Conservation (phyloP, 164 flowering plant genomes). For the Magnolia sinica region DNA sequence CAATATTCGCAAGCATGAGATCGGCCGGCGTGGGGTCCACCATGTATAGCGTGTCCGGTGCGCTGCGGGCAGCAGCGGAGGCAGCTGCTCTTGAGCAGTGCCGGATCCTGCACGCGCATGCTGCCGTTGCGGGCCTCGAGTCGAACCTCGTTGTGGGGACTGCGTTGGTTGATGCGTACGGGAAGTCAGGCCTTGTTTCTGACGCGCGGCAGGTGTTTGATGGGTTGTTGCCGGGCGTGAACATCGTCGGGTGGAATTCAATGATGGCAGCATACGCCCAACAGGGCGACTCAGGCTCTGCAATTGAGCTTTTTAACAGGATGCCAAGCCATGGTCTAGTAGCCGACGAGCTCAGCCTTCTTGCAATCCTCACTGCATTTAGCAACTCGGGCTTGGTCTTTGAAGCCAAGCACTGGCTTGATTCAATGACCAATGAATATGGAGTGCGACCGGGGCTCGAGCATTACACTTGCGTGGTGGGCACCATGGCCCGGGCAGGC, state of each 20-base stretch:
- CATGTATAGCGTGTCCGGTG: constrained; percentile 54
- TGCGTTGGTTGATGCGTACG: constrained; percentile 64
- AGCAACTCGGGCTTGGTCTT: constrained; percentile 45
- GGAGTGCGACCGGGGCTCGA: constrained; percentile 51
- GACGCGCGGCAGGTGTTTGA: constrained; percentile 58
- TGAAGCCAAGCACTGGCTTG: constrained; percentile 46
- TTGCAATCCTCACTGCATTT: constrained; percentile 50
- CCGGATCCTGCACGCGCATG: constrained; percentile 53
- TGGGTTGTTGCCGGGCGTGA: constrained; percentile 29
- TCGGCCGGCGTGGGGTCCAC: constrained; percentile 31
- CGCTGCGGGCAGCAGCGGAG: constrained; percentile 45
- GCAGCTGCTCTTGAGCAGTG: constrained; percentile 59
- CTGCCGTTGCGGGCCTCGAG: constrained; percentile 49
- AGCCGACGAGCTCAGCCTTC: constrained; percentile 60
- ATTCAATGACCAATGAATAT: constrained; percentile 38
- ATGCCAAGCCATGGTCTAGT: constrained; percentile 35
- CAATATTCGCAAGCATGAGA: constrained; percentile 45
- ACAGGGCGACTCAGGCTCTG: constrained; percentile 48
- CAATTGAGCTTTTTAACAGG: constrained; percentile 34
- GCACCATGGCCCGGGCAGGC: constrained; percentile 58
- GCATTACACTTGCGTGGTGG: constrained; percentile 73
- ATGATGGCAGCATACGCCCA: constrained; percentile 70
- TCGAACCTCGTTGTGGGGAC: constrained; percentile 43
- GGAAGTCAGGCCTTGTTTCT: constrained; percentile 52
- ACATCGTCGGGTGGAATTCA: constrained; percentile 57